Base-by-base conservation (phyloP, 2,329 filamentous ascomycete species). In the Cladophialophora psammophila region DNA sequence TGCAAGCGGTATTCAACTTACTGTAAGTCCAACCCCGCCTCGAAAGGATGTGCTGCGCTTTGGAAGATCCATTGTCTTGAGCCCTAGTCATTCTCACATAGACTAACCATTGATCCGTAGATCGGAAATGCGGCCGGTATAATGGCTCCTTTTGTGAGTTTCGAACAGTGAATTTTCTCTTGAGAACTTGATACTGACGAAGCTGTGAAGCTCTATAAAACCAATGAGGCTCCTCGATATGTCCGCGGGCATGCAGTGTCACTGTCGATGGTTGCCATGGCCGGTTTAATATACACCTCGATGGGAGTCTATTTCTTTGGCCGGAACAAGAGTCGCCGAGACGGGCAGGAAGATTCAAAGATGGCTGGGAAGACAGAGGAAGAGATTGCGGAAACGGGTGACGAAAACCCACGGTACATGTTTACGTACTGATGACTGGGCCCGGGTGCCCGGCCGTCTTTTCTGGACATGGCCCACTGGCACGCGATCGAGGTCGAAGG, bases 51-150 rank as follows among this genome's bases (percentile, higher is more conserved):
- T n/a, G 35, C 54, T 38, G 15, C 45, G 9, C n/a, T n/a, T n/a
- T 12, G 18, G 7, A 4, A 32, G 36, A 42, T 6, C 18, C n/a
- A 48, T 32, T 45, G 38, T 50, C 10, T 26, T 10, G 9, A 20
- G 45, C 4, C 9, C 26, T 10, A 4, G 9, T 18, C 15, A 12
- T 31, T 31, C 18, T 36, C 54, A 26, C 26, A 48, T 35, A 76
- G 93, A 75, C 90, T 93, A 75, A 80, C 93, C 40, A 91, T 10
- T 2, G 26, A 31, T 1, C 9, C 26, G 8, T 31, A 50, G 45
- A 84, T 89, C 60, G 90, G 90, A 12, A 93, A 93, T 70, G 82
- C 84, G 15, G 85, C 88, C 10, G 91, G 91, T 2, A 90, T 93
- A 70, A 90, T 92, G 88, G 85, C 89, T 3, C 87, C 89, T 0